Conservation (phyloP, 495 filamentous ascomycete species). For the Pyrenula massariospora region DNA sequence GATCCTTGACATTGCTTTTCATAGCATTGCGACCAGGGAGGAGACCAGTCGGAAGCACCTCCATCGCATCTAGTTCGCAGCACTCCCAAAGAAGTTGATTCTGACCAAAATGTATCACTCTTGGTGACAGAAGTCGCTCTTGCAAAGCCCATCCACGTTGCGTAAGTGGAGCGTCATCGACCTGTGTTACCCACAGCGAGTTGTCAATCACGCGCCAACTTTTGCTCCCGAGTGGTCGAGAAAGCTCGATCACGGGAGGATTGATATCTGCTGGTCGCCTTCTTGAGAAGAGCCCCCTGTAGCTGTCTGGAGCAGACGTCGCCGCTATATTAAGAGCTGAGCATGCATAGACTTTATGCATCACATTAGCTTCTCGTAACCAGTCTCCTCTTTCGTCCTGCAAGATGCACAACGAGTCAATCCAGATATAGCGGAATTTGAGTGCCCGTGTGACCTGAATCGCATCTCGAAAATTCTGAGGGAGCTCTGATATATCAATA, state of each 20-base stretch:
- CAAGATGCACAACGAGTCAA: slow-evolving; percentile 22
- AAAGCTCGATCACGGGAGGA: not conserved
- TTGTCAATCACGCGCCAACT: not conserved
- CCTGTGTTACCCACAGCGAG: not conserved
- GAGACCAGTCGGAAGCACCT: not conserved
- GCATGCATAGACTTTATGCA: slow-evolving; percentile 4
- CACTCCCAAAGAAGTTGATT: slow-evolving; percentile 1
- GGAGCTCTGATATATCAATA: slow-evolving; percentile 3
- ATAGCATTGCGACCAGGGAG: not conserved
- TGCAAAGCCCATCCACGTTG: not conserved
- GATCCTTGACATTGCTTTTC: not conserved
- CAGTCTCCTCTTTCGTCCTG: slow-evolving; percentile 8
- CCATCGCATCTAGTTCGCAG: not conserved
- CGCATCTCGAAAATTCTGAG: slow-evolving; percentile 15
- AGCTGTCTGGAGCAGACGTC: slow-evolving; percentile 1
- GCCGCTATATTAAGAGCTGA: slow-evolving; percentile 8
- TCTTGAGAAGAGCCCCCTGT: not conserved
- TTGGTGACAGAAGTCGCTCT: not conserved
- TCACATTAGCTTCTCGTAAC: slow-evolving; percentile 4
- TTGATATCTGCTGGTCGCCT: not conserved
- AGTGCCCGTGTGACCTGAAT: slow-evolving; percentile 9
- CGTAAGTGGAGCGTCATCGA: not conserved
- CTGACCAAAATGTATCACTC: not conserved
- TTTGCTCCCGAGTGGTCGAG: not conserved
- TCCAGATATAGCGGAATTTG: slow-evolving; percentile 18